Base-by-base conservation (phyloP, 805 yeast species). In the Metschnikowia peoriensis region DNA sequence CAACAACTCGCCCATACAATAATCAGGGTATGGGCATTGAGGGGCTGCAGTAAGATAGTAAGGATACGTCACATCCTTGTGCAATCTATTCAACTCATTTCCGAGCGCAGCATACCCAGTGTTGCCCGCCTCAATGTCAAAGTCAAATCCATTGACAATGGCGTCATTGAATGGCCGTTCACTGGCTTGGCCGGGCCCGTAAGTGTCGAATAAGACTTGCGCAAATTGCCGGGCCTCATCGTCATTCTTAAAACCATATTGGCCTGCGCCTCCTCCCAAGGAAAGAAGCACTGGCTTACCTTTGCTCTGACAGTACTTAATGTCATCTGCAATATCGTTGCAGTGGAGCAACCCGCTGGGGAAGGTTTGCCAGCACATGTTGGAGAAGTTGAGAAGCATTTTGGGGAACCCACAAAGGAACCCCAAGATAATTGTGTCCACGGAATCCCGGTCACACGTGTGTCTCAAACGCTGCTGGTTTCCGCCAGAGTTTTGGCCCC, bases 11-110 rank as follows among this genome's bases (percentile, higher is more conserved):
- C 72, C 71, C 29, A 66, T 66, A 16, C 72, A 66, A n/a, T 64
- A 85, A 72, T 91, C 97, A 27, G 97, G 97, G 67, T 84, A 87
- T 28, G 83, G 86, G 73, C 97, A 91, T 73, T 90, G 97, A 15
- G 97, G 97, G 56, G 97, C 94, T 57, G 97, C 96, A 11, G 51
- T 49, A 27, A 49, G 51, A 43, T 49, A 49, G 34, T 43, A 49
- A 17, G 17, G 14, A 46, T 44, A 44, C 47, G 86, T 35, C 35
- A 51, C 49, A 11, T 49, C 14, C 7, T 37, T 38, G 47, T 49
- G 51, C 29, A 50, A 34, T 8, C 40, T 8, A 46, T 52, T 57
- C 54, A 51, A 47, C 14, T 45, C 46, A 0, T 66, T 80, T 27
- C 73, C 80, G 51, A 80, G 70, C 5, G 81, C 81, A 22, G 28